phyloP scores from a whole-genome alignment of 2,329 filamentous ascomycete species.

The Nigrograna mackinnonii region DNA sequence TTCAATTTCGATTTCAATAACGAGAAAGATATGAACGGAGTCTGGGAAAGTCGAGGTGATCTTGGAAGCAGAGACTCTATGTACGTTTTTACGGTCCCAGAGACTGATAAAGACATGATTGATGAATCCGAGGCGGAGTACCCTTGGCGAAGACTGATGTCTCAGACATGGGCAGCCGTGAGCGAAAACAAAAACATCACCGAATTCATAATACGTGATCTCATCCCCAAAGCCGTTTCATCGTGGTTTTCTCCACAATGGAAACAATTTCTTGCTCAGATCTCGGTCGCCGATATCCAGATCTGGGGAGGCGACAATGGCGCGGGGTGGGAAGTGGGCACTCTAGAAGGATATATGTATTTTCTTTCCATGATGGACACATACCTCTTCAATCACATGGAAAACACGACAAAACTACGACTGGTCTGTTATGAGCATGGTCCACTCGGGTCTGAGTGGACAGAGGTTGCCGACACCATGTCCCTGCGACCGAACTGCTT shows the following conservation, averaged over 20 bases:
- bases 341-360: neutral
- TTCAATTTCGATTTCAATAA: neutral
- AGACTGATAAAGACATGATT: neutral
- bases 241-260: neutral
- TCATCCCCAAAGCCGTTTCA: neutral
- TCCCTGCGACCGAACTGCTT: neutral
- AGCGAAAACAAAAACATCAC: neutral
- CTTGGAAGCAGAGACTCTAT: neutral
- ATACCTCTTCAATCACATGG: conserved; percentile 1
- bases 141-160: neutral
- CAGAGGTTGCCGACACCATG: neutral
- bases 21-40: neutral
- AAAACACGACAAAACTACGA: neutral
- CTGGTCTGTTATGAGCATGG: neutral
- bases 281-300: neutral
- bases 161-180: neutral
- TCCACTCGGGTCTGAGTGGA: neutral
- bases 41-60: neutral
- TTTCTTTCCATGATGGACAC: neutral
- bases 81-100: neutral
- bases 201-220: neutral
- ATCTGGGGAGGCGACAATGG: neutral
- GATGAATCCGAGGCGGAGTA: neutral
- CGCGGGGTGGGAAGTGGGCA: neutral
- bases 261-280: neutral